These are phyloP conservation scores for Linaria vulgaris DNA, from an alignment of 257 asterid genomes.

Conservation along the genomic window DNA sequence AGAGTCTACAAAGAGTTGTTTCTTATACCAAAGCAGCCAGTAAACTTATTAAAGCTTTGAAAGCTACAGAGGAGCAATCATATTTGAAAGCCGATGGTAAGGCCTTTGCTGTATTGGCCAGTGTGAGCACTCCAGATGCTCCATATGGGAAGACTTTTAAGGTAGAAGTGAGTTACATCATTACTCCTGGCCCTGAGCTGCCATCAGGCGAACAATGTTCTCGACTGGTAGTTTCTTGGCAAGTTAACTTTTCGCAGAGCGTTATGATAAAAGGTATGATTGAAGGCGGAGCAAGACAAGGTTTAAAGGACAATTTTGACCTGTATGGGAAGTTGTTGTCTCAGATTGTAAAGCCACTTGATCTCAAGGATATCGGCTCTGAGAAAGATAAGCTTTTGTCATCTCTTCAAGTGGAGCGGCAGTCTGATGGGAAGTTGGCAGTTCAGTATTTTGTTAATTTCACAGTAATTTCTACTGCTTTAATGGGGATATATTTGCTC, in stretches of 20 bases:
- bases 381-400: conserved; percentile 93
- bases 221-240: conserved; percentile 79
- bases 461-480: conserved; percentile 64
- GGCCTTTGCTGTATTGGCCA: conserved; percentile 59
- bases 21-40: conserved; percentile 75
- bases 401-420: conserved; percentile 70
- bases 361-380: conserved; percentile 63
- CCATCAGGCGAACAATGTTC: conserved; percentile 83
- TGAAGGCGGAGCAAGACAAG: conserved; percentile 91
- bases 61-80: conserved; percentile 82
- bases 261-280: conserved; percentile 92
- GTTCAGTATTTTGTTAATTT: conserved; percentile 88
- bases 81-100: conserved; percentile 82
- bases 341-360: conserved; percentile 77
- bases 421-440: conserved; percentile 82
- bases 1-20: conserved; percentile 58
- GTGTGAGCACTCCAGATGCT: conserved; percentile 93
- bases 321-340: conserved; percentile 63
- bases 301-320: conserved; percentile 86
- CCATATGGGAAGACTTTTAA: conserved; percentile 82
- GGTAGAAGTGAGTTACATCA: conserved; percentile 78
- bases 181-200: conserved; percentile 82
- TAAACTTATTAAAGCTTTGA: conserved; percentile 77
- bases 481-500: conserved; percentile 64
- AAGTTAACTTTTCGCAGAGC: conserved; percentile 86